Conservation (phyloP, 192 early-diverging fungal genomes). For the Coemansia sp. region DNA sequence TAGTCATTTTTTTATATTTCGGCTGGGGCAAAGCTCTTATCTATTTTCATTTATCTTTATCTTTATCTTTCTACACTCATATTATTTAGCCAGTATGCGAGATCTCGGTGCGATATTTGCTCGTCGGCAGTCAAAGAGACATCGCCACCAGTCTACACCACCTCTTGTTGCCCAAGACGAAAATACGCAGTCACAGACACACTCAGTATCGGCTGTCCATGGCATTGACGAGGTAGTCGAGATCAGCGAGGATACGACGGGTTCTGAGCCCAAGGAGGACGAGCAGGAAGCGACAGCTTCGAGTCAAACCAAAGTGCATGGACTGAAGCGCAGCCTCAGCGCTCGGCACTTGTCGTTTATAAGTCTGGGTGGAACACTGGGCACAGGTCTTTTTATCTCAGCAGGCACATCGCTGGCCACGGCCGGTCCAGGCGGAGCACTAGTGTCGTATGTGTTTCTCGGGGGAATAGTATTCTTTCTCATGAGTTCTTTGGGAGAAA, state of each 20-base stretch:
- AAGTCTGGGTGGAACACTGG: constrained; percentile 75
- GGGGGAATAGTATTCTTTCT: constrained; percentile 71
- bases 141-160: background rate
- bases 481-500: constrained; percentile 80
- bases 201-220: background rate
- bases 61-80: background rate
- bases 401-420: constrained; percentile 70
- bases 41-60: too few species aligned
- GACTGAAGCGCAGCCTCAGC: constrained; percentile 64
- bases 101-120: background rate
- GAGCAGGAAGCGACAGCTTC: background rate
- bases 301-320: background rate
- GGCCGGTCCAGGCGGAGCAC: constrained; percentile 76
- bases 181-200: background rate
- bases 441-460: constrained; percentile 74
- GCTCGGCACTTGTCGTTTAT: constrained; percentile 71
- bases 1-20: background rate
- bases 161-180: background rate
- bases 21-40: background rate
- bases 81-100: background rate
- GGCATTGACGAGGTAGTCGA: background rate
- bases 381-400: constrained; percentile 86
- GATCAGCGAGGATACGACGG: background rate
- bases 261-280: background rate
- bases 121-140: background rate